Conservation (phyloP, 345 rosid genomes). For the Hirschfeldia incana region DNA sequence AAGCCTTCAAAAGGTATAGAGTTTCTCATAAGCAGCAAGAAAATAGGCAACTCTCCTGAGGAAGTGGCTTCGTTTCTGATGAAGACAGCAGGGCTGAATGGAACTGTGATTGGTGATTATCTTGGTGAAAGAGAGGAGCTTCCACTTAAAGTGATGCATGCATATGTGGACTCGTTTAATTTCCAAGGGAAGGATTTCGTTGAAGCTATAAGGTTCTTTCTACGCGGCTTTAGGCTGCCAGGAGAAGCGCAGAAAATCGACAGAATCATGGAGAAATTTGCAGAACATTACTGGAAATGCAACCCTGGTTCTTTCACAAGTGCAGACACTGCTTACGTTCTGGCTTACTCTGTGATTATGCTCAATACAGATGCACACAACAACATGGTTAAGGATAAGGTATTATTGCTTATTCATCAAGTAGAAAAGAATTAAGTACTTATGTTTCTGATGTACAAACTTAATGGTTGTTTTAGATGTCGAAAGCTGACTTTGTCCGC, state of each 20-base stretch:
- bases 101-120: constrained; percentile 90
- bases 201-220: constrained; percentile 87
- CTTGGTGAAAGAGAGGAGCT: constrained; percentile 95
- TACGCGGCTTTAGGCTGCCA: constrained; percentile 90
- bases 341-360: constrained; percentile 95
- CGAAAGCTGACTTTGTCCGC: constrained; percentile 81
- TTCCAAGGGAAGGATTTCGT: constrained; percentile 79
- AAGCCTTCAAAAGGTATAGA: constrained; percentile 92
- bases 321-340: constrained; percentile 97
- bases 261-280: constrained; percentile 96
- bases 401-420: constrained; percentile 26
- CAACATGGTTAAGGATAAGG: constrained; percentile 98
- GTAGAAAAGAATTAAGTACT: background rate
- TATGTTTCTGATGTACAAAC: constrained; percentile 34
- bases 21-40: constrained; percentile 70
- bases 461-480: constrained; percentile 63
- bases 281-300: constrained; percentile 95
- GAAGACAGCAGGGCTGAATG: constrained; percentile 74
- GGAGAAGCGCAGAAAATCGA: constrained; percentile 99
- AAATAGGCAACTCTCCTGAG: constrained; percentile 73
- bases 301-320: constrained; percentile 88
- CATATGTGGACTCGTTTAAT: constrained; percentile 89
- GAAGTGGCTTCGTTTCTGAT: constrained; percentile 89
- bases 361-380: constrained; percentile 98
- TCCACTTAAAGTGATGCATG: constrained; percentile 93